phyloP scores from a whole-genome alignment of 2,329 filamentous ascomycete genomes.

The Trichoderma arundinaceum region DNA sequence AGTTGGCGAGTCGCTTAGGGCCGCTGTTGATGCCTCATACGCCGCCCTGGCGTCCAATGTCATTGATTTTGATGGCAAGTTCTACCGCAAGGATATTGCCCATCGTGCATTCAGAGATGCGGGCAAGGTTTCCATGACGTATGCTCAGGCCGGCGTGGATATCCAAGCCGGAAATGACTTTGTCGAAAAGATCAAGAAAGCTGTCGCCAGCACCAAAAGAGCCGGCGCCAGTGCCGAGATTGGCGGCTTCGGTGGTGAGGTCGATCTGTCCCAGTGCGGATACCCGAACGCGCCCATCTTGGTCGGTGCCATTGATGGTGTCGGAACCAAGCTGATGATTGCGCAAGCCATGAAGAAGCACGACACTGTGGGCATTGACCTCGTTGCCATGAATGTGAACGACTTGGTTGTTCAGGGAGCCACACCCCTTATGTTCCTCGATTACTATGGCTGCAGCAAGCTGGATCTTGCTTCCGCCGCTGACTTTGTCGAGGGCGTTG shows the following conservation, averaged over 20 bases:
- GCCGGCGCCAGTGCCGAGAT: slow-evolving; percentile 92
- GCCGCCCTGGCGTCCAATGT: slow-evolving; percentile 69
- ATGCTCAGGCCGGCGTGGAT: slow-evolving; percentile 90
- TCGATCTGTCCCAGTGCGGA: slow-evolving; percentile 68
- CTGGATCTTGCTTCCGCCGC: slow-evolving; percentile 79
- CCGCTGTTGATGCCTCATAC: slow-evolving; percentile 88
- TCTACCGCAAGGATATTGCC: slow-evolving; percentile 92
- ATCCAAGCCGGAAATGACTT: slow-evolving; percentile 94
- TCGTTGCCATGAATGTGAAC: slow-evolving; percentile 99
- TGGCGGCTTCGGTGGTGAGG: slow-evolving; percentile 84
- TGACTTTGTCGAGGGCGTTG: slow-evolving; percentile 89
- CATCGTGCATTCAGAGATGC: slow-evolving; percentile 68
- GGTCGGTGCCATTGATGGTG: slow-evolving; percentile 94
- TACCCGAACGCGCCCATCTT: slow-evolving; percentile 78
- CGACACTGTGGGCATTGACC: slow-evolving; percentile 92
- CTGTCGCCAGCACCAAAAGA: slow-evolving; percentile 82
- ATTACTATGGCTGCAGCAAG: slow-evolving; percentile 95
- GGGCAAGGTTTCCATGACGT: slow-evolving; percentile 68
- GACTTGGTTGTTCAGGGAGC: slow-evolving; percentile 96
- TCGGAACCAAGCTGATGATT: slow-evolving; percentile 96
- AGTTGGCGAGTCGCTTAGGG: slow-evolving; percentile 71
- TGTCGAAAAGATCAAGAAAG: slow-evolving; percentile 87
- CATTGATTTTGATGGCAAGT: slow-evolving; percentile 87
- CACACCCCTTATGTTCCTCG: slow-evolving; percentile 92
- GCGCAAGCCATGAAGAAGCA: slow-evolving; percentile 89